Percentiles rank a stretch among this genome's conserved stretches.
phyloP scores from a whole-genome alignment of 2,329 filamentous ascomycete genomes.

The Xylaria sp. region DNA sequence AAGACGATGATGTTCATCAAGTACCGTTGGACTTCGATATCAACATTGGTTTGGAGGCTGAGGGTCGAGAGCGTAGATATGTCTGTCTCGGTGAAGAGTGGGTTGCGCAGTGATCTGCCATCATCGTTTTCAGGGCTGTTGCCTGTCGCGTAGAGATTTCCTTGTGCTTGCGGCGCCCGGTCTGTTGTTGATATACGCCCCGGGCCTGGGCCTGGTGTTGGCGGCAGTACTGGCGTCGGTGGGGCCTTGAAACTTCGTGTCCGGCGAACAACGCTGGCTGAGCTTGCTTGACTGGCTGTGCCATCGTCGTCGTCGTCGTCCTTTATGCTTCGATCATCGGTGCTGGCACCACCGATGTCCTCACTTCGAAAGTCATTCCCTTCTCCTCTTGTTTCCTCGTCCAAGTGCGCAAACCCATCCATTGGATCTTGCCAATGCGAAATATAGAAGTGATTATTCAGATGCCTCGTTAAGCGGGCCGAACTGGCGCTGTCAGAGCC shows the following conservation, averaged over 20 bases:
- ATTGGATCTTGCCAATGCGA: constrained; percentile 80
- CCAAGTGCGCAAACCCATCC: constrained; percentile 76
- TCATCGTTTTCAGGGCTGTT: too few relatives aligned
- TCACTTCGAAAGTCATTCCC: background rate
- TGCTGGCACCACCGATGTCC: background rate
- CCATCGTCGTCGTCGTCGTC: constrained; percentile 9
- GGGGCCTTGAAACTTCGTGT: constrained; percentile 18
- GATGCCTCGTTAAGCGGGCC: constrained; percentile 59
- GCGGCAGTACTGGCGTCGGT: constrained; percentile 17
- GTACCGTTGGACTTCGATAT: constrained; percentile 81
- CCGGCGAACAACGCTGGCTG: constrained; percentile 50
- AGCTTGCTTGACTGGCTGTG: constrained; percentile 18
- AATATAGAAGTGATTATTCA: constrained; percentile 86
- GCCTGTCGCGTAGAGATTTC: background rate
- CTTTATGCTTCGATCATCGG: background rate
- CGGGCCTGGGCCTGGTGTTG: background rate
- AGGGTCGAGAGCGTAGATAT: constrained; percentile 66
- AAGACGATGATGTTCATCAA: constrained; percentile 88
- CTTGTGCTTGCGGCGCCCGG: constrained; percentile 17
- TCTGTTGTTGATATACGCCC: constrained; percentile 9
- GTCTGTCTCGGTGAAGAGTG: constrained; percentile 47
- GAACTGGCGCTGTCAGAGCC: constrained; percentile 44
- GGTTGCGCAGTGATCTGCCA: constrained; percentile 6
- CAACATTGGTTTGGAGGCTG: constrained; percentile 64
- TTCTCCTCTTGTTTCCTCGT: constrained; percentile 54